Evolutionary conservation across 1,284 basidiomycete species (phyloP).

Genomic region (Trametes polyzona): DNA sequence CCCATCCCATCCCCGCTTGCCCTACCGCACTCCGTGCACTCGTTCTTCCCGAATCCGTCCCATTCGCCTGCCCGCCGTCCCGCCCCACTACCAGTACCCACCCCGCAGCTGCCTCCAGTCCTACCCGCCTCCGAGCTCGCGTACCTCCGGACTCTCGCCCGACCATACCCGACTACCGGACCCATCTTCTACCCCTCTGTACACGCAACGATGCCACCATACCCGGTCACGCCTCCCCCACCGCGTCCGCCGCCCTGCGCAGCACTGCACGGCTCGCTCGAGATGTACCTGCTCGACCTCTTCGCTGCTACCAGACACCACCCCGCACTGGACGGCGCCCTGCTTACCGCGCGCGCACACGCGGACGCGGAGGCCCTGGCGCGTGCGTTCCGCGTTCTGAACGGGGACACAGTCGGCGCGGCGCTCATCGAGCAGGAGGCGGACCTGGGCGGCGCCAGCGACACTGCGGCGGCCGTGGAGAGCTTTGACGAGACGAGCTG

Average conservation of each 20-base stretch:
- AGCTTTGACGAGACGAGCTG: slow-evolving; percentile 18
- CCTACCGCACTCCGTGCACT: slow-evolving; percentile 37
- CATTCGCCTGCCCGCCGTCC: slow-evolving; percentile 25
- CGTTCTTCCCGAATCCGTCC: slow-evolving; percentile 31
- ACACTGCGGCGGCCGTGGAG: slow-evolving; percentile 6
- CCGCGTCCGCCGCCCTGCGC: slow-evolving; percentile 26
- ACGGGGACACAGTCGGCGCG: slow-evolving; percentile 46
- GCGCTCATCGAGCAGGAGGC: slow-evolving; percentile 28
- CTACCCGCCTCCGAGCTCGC: slow-evolving; percentile 45
- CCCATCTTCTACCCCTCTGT: slow-evolving; percentile 24
- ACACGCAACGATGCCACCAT: slow-evolving; percentile 6
- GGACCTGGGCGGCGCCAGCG: slow-evolving; percentile 13
- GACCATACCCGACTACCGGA: slow-evolving; percentile 17
- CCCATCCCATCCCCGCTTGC: slow-evolving; percentile 42
- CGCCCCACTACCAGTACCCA: slow-evolving; percentile 22
- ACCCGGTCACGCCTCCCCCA: background rate
- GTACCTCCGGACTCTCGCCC: slow-evolving; percentile 38
- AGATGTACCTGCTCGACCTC: slow-evolving; percentile 70
- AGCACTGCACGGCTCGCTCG: slow-evolving; percentile 50
- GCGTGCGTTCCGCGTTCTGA: slow-evolving; percentile 65
- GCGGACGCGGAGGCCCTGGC: slow-evolving; percentile 64
- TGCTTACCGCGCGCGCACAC: slow-evolving; percentile 62
- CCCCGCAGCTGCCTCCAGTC: slow-evolving; percentile 26
- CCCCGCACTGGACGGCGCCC: slow-evolving; percentile 66
- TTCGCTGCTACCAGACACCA: slow-evolving; percentile 75